These are phyloP conservation scores for Penicillium palitans DNA, from an alignment of 2,329 filamentous ascomycete genomes.

Conservation along the genomic window DNA sequence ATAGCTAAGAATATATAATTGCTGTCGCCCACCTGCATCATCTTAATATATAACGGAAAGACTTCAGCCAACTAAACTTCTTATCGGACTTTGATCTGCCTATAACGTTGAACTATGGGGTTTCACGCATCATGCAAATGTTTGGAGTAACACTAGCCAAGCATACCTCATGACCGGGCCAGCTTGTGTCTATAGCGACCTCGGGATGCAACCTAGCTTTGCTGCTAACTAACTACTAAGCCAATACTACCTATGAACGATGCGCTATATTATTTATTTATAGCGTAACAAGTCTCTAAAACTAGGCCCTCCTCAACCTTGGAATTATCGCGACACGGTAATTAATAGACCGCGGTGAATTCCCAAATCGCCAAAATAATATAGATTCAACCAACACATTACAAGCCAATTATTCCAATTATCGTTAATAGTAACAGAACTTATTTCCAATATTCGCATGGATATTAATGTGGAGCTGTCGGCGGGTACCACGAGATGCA, in stretches of 20 bases:
- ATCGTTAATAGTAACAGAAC: background rate
- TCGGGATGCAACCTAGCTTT: background rate
- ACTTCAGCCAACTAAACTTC: background rate
- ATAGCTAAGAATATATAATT: background rate
- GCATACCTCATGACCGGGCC: background rate
- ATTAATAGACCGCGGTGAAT: background rate
- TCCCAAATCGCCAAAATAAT: background rate
- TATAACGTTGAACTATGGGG: background rate
- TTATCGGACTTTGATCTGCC: no score
- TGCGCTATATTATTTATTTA: no score
- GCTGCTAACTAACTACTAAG: background rate
- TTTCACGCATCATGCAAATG: background rate
- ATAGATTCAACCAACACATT: background rate
- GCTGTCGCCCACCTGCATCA: background rate
- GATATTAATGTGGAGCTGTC: background rate
- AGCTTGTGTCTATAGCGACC: background rate
- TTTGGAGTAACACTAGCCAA: background rate
- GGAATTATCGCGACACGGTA: background rate
- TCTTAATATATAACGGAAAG: background rate
- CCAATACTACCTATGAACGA: background rate
- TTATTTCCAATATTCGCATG: background rate
- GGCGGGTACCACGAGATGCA: background rate
- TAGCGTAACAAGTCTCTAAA: background rate
- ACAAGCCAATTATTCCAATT: background rate
- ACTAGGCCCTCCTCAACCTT: background rate